These are phyloP conservation scores for Rostrohypoxylon terebratum DNA, from an alignment of 495 filamentous ascomycete genomes.

Conservation along the genomic window DNA sequence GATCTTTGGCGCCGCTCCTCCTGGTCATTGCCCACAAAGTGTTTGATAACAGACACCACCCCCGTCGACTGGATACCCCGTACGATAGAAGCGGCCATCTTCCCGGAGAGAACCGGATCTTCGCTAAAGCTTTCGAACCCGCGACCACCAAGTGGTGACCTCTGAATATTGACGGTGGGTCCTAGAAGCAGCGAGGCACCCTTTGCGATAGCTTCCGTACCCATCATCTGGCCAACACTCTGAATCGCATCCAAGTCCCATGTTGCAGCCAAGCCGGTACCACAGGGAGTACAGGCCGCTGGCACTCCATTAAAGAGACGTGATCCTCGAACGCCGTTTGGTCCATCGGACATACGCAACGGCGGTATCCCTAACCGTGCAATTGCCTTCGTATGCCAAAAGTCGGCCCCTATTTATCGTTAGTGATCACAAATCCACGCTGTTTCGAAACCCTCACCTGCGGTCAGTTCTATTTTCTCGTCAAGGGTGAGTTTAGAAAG, in stretches of 20 bases:
- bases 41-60: slow-evolving; percentile 2
- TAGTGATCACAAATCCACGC: not conserved
- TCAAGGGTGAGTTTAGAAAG: slow-evolving; percentile 13
- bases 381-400: slow-evolving; percentile 4
- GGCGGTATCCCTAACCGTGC: slow-evolving; percentile 4
- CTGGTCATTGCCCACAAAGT: slow-evolving; percentile 9
- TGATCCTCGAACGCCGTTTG: slow-evolving; percentile 11
- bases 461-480: slow-evolving; percentile 8
- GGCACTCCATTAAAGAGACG: slow-evolving; percentile 13
- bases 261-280: not conserved
- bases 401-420: not conserved
- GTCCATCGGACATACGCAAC: slow-evolving; percentile 10
- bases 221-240: slow-evolving; percentile 10
- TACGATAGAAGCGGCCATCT: not conserved
- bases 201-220: slow-evolving; percentile 9
- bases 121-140: slow-evolving; percentile 16
- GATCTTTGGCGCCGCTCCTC: slow-evolving; percentile 4
- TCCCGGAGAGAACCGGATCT: slow-evolving; percentile 8
- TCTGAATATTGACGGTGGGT: slow-evolving; percentile 8
- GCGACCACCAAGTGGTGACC: slow-evolving; percentile 9
- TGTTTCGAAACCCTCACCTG: not conserved
- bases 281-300: slow-evolving; percentile 4
- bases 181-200: slow-evolving; percentile 2
- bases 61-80: slow-evolving; percentile 11
- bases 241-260: slow-evolving; percentile 4